phyloP scores from a whole-genome alignment of 257 asterid genomes.

The Linderniella brevidens region DNA sequence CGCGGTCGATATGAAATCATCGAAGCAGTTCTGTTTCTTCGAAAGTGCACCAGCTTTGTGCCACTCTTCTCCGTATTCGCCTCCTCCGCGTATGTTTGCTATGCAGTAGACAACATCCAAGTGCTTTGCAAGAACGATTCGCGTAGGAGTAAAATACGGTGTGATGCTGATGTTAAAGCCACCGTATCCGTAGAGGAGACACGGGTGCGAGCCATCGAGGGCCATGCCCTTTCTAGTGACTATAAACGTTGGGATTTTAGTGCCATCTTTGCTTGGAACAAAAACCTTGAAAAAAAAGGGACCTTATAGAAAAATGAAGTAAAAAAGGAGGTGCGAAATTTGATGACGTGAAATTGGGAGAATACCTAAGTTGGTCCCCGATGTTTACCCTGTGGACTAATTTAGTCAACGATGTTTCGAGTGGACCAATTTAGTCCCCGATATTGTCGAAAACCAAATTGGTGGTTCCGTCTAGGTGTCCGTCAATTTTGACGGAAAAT shows the following conservation, averaged over 20 bases:
- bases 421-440: too few species aligned
- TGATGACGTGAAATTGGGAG: background rate
- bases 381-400: too few species aligned
- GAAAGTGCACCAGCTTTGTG: conserved; percentile 81
- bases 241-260: conserved; percentile 58
- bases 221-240: conserved; percentile 58
- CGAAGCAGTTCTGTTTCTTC: conserved; percentile 78
- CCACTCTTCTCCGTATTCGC: conserved; percentile 98
- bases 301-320: background rate
- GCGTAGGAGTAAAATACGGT: conserved; percentile 51
- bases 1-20: conserved; percentile 69
- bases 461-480: too few species aligned
- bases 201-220: conserved; percentile 81
- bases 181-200: conserved; percentile 74
- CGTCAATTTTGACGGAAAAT: too few species aligned
- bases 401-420: too few species aligned
- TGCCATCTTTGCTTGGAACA: conserved; percentile 71
- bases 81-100: conserved; percentile 96
- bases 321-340: background rate
- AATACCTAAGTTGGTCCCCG: too few species aligned
- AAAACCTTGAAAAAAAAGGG: conserved; percentile 43
- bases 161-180: conserved; percentile 71
- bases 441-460: too few species aligned
- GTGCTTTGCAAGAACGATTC: conserved; percentile 48
- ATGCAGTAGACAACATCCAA: conserved; percentile 55